Evolutionary conservation across 306 rosid genomes (phyloP).

Genomic region (Potentilla sterilis): DNA sequence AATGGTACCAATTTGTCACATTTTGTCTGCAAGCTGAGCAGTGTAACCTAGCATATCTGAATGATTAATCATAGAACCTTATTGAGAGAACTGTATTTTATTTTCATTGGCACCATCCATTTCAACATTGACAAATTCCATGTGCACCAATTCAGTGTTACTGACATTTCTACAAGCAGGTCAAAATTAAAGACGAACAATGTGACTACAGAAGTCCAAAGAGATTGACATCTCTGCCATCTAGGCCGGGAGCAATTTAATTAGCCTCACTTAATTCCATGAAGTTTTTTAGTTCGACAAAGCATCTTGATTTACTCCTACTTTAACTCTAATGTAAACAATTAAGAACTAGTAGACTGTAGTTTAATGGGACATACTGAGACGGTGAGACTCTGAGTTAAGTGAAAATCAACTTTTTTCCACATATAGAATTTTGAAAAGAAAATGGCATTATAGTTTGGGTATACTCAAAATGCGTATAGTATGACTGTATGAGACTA

Average conservation of each 20-base stretch:
- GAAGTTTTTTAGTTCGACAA: neutral
- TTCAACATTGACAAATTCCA: neutral
- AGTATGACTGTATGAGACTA: neutral
- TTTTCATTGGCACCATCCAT: neutral
- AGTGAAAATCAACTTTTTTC: neutral
- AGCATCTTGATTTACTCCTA: constrained; percentile 14
- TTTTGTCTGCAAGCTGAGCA: neutral
- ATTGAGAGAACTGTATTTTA: neutral
- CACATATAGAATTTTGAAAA: neutral
- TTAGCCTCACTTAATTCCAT: constrained; percentile 9
- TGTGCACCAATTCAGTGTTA: neutral
- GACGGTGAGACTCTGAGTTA: neutral
- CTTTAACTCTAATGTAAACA: neutral
- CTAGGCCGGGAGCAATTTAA: neutral
- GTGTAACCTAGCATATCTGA: neutral
- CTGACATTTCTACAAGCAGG: neutral
- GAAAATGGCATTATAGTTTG: neutral
- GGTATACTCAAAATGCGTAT: neutral
- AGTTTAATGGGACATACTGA: neutral
- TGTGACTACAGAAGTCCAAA: neutral
- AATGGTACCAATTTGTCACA: neutral
- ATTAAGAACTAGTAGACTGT: neutral
- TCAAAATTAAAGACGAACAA: neutral
- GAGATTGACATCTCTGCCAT: neutral
- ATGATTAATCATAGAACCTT: neutral